Conservation (phyloP, 169 alveolate species). For the Plasmodium yoelii region DNA sequence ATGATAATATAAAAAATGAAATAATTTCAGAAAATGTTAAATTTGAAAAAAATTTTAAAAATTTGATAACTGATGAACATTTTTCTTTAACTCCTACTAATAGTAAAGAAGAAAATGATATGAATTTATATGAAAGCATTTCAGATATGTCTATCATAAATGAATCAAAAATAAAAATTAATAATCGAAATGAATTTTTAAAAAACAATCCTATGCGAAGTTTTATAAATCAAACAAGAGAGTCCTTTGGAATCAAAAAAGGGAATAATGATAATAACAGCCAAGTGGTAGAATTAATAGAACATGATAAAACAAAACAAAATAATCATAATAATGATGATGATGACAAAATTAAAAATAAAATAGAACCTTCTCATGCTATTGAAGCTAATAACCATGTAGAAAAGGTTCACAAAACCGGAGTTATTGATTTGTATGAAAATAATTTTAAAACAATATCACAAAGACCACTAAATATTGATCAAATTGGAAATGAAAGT, state of each 20-base stretch:
- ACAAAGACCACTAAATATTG: neutral
- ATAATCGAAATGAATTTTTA: neutral
- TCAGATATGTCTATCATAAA: conserved; percentile 8
- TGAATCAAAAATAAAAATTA: neutral
- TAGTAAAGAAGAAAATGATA: neutral
- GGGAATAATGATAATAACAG: no score
- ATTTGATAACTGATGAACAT: conserved; percentile 9
- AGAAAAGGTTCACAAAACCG: neutral
- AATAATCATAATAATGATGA: neutral
- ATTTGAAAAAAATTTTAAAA: neutral
- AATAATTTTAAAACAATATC: conserved; percentile 16
- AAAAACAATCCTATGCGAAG: no score
- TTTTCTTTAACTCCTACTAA: conserved; percentile 8
- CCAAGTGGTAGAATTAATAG: no score
- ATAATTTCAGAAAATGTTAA: neutral
- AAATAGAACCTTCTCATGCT: neutral
- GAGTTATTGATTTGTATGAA: conserved; percentile 34
- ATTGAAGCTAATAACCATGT: neutral
- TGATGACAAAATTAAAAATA: neutral
- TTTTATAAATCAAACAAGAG: neutral
- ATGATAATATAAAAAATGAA: neutral
- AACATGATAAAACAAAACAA: neutral
- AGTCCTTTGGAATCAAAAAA: neutral
- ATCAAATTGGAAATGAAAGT: no score
- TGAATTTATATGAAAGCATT: conserved; percentile 16